Evolutionary conservation across 805 yeast species (phyloP).

Genomic region (Myxozyma geophila): DNA sequence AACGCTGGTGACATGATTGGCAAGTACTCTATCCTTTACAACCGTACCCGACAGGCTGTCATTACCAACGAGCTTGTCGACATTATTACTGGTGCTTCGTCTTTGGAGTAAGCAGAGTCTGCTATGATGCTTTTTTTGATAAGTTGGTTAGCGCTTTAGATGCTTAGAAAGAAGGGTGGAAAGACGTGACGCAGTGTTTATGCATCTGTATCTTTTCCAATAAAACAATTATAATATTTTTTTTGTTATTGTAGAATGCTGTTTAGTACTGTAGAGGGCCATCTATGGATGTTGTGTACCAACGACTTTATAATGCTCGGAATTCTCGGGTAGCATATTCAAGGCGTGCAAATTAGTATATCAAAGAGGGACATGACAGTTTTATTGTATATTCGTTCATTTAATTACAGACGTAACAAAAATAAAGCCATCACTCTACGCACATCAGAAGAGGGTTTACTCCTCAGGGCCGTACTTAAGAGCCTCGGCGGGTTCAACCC

Average conservation of each 20-base stretch:
- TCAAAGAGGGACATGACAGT: too few relatives aligned
- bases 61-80: constrained; percentile 99
- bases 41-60: constrained; percentile 99
- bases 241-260: neutral
- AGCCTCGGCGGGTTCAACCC: constrained; percentile 32
- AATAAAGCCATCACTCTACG: too few relatives aligned
- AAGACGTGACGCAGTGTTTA: neutral
- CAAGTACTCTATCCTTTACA: constrained; percentile 94
- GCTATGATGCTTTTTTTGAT: neutral
- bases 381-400: too few relatives aligned
- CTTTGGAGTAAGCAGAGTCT: constrained; percentile 71
- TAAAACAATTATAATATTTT: neutral
- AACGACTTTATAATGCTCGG: too few relatives aligned
- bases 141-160: neutral
- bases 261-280: too few relatives aligned
- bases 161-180: neutral
- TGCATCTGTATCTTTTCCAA: neutral
- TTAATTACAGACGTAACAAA: too few relatives aligned
- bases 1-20: constrained; percentile 99
- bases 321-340: too few relatives aligned
- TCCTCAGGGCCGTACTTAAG: constrained; percentile 33
- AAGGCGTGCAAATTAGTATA: too few relatives aligned
- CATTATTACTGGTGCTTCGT: constrained; percentile 99
- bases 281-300: too few relatives aligned
- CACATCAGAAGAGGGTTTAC: neutral